Evolutionary conservation across 352 stramenopile genomes (phyloP).

Genomic region (Phytophthora lateralis): DNA sequence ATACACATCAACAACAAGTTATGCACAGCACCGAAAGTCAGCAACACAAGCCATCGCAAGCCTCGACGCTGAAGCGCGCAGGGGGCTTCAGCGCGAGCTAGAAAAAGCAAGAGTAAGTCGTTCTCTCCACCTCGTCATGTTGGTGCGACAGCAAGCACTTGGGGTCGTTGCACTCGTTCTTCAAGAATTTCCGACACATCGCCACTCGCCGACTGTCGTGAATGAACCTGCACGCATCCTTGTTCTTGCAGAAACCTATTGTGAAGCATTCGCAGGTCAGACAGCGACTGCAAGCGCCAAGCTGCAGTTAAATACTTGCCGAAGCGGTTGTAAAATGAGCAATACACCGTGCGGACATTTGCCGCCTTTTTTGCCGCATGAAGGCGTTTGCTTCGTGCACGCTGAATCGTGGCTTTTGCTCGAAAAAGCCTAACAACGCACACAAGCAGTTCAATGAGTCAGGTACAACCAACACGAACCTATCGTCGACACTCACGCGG

Average conservation of each 20-base stretch:
- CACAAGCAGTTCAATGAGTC: conserved; percentile 5
- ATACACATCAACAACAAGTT: conserved; percentile 30
- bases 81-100: conserved; percentile 15
- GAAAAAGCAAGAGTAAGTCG: conserved; percentile 16
- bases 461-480: background rate
- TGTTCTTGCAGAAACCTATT: conserved; percentile 82
- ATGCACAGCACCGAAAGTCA: conserved; percentile 25
- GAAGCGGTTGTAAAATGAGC: conserved; percentile 84
- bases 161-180: conserved; percentile 62
- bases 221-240: conserved; percentile 81
- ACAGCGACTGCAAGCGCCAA: background rate
- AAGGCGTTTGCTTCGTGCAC: conserved; percentile 48
- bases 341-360: conserved; percentile 72
- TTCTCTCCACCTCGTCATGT: conserved; percentile 70
- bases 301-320: conserved; percentile 46
- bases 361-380: conserved; percentile 34
- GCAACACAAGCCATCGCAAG: conserved; percentile 20
- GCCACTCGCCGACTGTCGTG: conserved; percentile 83
- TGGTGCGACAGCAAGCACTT: conserved; percentile 72
- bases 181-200: conserved; percentile 83
- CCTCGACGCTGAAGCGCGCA: conserved; percentile 9
- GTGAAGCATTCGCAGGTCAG: conserved; percentile 7
- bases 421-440: conserved; percentile 34
- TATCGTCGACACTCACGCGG: conserved; percentile 38
- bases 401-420: conserved; percentile 58